Evolutionary conservation across 1,284 basidiomycete genomes (phyloP).

Genomic region (Trichosporon faecale): DNA sequence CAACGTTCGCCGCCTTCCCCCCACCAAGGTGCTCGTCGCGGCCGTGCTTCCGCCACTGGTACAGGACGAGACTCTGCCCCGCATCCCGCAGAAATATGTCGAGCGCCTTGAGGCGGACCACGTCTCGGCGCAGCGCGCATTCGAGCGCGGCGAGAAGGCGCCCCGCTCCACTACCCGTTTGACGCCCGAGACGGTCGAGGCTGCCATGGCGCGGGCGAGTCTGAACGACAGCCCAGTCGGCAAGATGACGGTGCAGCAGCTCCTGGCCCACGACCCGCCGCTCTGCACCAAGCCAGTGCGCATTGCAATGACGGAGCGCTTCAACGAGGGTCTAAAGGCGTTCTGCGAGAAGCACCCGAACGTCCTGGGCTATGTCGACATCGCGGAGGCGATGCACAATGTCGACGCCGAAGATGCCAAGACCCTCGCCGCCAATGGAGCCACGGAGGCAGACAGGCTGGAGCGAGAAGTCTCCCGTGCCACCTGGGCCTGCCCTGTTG

Average conservation of each 20-base stretch:
- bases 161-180: constrained; percentile 28
- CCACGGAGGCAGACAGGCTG: neutral
- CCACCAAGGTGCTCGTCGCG: constrained; percentile 35
- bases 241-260: constrained; percentile 32
- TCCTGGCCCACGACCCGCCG: constrained; percentile 38
- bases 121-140: constrained; percentile 19
- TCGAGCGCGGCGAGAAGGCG: constrained; percentile 17
- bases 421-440: neutral
- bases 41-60: constrained; percentile 45
- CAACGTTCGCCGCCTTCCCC: constrained; percentile 11
- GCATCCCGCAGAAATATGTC: constrained; percentile 48
- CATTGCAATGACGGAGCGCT: constrained; percentile 39
- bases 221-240: neutral
- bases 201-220: neutral
- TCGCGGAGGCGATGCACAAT: constrained; percentile 33
- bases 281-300: constrained; percentile 43
- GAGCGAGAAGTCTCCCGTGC: constrained; percentile 33
- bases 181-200: constrained; percentile 11
- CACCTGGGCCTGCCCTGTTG: constrained; percentile 44
- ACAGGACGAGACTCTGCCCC: constrained; percentile 37
- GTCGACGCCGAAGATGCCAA: constrained; percentile 19
- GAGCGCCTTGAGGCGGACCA: constrained; percentile 32
- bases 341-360: constrained; percentile 36
- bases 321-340: constrained; percentile 31
- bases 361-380: constrained; percentile 42